Evolutionary conservation across 2,329 filamentous ascomycete species (phyloP).

Genomic region (Claviceps quebecensis): DNA sequence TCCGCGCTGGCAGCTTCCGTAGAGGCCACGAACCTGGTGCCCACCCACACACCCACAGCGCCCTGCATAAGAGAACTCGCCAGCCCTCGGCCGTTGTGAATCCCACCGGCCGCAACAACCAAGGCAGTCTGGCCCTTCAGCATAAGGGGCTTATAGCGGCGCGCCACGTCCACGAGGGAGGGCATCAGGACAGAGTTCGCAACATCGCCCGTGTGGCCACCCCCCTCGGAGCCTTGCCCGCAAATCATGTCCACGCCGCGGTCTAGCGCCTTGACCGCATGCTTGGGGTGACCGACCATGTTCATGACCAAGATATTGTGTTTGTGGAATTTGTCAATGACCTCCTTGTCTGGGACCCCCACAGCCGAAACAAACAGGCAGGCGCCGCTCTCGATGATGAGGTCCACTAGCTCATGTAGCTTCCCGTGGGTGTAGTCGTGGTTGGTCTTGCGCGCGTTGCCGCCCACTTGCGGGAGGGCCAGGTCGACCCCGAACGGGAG

Average conservation of each 20-base stretch:
- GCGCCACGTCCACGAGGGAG: constrained; percentile 71
- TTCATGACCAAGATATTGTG: constrained; percentile 85
- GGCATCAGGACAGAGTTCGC: constrained; percentile 79
- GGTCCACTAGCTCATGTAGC: constrained; percentile 74
- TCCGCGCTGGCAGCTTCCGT: constrained; percentile 68
- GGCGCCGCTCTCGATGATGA: constrained; percentile 74
- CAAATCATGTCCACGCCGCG: constrained; percentile 84
- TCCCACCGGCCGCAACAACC: constrained; percentile 80
- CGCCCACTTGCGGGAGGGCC: constrained; percentile 79
- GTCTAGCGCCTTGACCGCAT: constrained; percentile 77
- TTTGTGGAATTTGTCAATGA: constrained; percentile 64
- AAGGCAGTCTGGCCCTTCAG: constrained; percentile 58
- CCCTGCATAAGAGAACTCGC: constrained; percentile 79
- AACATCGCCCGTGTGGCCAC: constrained; percentile 82
- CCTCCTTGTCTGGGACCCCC: constrained; percentile 61
- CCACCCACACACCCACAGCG: constrained; percentile 83
- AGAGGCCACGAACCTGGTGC: constrained; percentile 78
- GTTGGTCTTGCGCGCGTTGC: constrained; percentile 73
- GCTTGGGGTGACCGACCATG: constrained; percentile 88
- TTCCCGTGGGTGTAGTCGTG: constrained; percentile 90
- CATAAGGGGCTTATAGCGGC: constrained; percentile 52
- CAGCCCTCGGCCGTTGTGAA: constrained; percentile 68
- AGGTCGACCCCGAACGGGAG: constrained; percentile 87
- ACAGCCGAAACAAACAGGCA: constrained; percentile 78
- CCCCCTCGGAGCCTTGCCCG: constrained; percentile 84